Evolutionary conservation across 306 rosid genomes (phyloP).

Genomic region (Albizia julibrissin): DNA sequence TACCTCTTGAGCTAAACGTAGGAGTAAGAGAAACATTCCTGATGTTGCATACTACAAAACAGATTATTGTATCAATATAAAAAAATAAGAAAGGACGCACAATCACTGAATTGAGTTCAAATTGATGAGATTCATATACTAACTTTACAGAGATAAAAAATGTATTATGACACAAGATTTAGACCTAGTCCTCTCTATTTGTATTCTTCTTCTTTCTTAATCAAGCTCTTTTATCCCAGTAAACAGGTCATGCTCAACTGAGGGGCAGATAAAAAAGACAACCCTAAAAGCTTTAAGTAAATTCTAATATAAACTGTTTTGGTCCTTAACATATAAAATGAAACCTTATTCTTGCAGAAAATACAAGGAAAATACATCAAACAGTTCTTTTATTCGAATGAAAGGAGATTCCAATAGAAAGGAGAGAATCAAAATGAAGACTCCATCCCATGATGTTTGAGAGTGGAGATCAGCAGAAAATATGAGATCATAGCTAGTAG

Average conservation of each 20-base stretch:
- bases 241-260: slow-evolving; percentile 24
- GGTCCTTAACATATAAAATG: not conserved
- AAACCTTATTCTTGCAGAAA: not conserved
- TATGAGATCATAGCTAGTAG: not conserved
- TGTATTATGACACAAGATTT: not conserved
- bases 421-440: not conserved
- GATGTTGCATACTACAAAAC: slow-evolving; percentile 67
- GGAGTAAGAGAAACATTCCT: slow-evolving; percentile 73
- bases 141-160: not conserved
- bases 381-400: not conserved
- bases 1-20: slow-evolving; percentile 76
- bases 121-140: slow-evolving; percentile 17
- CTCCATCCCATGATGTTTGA: not conserved
- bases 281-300: not conserved
- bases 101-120: slow-evolving; percentile 18
- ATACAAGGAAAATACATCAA: not conserved
- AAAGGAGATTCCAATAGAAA: not conserved
- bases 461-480: not conserved
- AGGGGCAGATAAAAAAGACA: slow-evolving; percentile 3
- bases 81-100: not conserved
- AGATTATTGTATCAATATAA: slow-evolving; percentile 33
- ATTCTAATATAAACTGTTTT: not conserved
- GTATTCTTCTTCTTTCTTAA: not conserved
- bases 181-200: not conserved
- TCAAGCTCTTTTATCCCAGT: no score